Conservation (phyloP, 2,329 filamentous ascomycete species). For the Metarhizium robertsii region DNA sequence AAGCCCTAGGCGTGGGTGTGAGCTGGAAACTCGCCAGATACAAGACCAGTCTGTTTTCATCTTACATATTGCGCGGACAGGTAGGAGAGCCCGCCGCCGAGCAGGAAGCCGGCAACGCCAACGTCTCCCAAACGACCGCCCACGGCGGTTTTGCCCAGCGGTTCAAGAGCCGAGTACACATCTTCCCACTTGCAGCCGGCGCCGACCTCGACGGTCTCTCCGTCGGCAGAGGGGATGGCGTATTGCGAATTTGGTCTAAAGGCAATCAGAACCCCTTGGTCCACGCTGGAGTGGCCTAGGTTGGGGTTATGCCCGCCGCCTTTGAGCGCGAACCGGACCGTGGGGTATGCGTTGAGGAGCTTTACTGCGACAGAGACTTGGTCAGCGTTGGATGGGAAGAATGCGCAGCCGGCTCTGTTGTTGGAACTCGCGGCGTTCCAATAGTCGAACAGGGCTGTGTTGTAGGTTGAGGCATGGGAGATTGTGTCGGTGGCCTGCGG, state of each 20-base stretch:
- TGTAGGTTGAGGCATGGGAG: conserved; percentile 3
- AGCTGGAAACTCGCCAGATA: not conserved
- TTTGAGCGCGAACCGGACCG: conserved; percentile 43
- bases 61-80: conserved; percentile 41
- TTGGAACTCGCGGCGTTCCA: conserved; percentile 10
- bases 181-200: conserved; percentile 35
- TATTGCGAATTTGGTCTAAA: conserved; percentile 5
- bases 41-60: conserved; percentile 11
- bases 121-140: conserved; percentile 36
- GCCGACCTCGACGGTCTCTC: conserved; percentile 31
- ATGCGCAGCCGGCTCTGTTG: conserved; percentile 27
- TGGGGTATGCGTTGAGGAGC: conserved; percentile 32
- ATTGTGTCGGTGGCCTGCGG: conserved; percentile 2
- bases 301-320: conserved; percentile 50
- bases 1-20: not conserved
- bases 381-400: conserved; percentile 34
- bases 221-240: conserved; percentile 18
- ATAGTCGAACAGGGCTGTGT: conserved; percentile 8
- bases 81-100: conserved; percentile 45
- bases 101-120: conserved; percentile 38
- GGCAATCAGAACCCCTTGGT: conserved; percentile 35
- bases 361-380: conserved; percentile 45
- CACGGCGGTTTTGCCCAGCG: conserved; percentile 31
- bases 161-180: conserved; percentile 29
- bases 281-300: conserved; percentile 40